Base-by-base conservation (phyloP, 1,139 yeast genomes). In the Candida sp. region DNA sequence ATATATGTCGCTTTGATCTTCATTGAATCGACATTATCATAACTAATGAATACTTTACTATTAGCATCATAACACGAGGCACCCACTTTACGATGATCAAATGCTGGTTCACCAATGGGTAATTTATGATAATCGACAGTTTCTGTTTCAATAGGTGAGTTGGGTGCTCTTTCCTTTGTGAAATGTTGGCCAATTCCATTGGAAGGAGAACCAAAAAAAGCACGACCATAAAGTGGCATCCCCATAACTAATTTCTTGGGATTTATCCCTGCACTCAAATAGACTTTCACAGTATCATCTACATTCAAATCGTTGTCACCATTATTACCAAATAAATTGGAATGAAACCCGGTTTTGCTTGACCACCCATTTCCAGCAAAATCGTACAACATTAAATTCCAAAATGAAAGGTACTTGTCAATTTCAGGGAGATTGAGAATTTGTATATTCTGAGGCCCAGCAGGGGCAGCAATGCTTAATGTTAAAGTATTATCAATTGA, bases 341-440 rank as follows among this genome's bases (percentile, higher is more conserved):
- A 80, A 50, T 88, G 97, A 55, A 77, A 84, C 1, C 78, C 84
- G 0, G 85, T 76, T 5, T 46, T 54, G 0, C 61, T 51, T 1
- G 91, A 81, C 97, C 97, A 90, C 2, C 77, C 70, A 39, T 54
- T 55, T 0, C 97, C 98, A 4, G 82, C 70, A 54, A 81, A 87
- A 60, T 93, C 98, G 60, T 93, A 93, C 36, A 95, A 81, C 98
- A 93, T 91, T 49, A 93, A 62, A 59, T 91, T 91, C 87, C 93
- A 90, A 51, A 79, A 79, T 25, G 81, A 67, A 33, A 93, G 57
- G 51, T 75, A 74, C 30, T 60, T 61, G 52, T 85, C 84, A 77
- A 91, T 75, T 11, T 70, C 75, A 1, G 49, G 41, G 2, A 88
- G 55, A 8, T 75, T 62, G 42, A 84, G 66, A 4, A 62, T 52